These are phyloP conservation scores for Leishmania major DNA, from an alignment of 208 protist genomes.

Conservation along the genomic window DNA sequence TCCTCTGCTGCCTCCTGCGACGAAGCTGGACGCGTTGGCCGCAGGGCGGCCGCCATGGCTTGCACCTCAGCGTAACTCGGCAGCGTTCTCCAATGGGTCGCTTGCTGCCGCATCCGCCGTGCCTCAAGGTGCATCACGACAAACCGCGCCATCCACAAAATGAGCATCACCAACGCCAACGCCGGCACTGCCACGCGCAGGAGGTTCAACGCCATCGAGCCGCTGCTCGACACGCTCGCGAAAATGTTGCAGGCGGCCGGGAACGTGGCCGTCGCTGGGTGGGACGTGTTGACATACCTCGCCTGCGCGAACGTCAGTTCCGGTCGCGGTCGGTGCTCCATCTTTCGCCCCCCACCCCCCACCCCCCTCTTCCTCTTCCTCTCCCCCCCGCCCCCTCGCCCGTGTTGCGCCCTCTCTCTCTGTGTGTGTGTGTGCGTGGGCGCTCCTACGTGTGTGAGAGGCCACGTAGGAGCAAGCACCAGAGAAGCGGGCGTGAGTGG, in stretches of 20 bases:
- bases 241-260: slow-evolving; percentile 16
- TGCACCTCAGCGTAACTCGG: slow-evolving; percentile 21
- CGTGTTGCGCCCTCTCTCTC: neutral
- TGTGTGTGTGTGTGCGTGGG: neutral
- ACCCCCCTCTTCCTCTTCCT: too few relatives aligned
- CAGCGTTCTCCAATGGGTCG: slow-evolving; percentile 19
- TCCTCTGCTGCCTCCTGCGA: slow-evolving; percentile 1
- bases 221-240: slow-evolving; percentile 20
- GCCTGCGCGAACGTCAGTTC: slow-evolving; percentile 30
- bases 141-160: slow-evolving; percentile 25
- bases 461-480: neutral
- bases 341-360: neutral
- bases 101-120: slow-evolving; percentile 11
- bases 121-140: slow-evolving; percentile 6
- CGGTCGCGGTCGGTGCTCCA: slow-evolving; percentile 21
- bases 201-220: slow-evolving; percentile 23
- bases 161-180: slow-evolving; percentile 29
- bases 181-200: slow-evolving; percentile 17
- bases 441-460: neutral
- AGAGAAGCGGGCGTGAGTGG: neutral
- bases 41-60: slow-evolving; percentile 9
- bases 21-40: neutral
- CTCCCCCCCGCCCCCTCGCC: neutral
- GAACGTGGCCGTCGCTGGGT: slow-evolving; percentile 21
- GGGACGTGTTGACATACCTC: slow-evolving; percentile 23